Evolutionary conservation across 495 filamentous ascomycete genomes (phyloP), one percentile per base, ranked within the genome.

Genomic region (Chaetomium cochliodes): DNA sequence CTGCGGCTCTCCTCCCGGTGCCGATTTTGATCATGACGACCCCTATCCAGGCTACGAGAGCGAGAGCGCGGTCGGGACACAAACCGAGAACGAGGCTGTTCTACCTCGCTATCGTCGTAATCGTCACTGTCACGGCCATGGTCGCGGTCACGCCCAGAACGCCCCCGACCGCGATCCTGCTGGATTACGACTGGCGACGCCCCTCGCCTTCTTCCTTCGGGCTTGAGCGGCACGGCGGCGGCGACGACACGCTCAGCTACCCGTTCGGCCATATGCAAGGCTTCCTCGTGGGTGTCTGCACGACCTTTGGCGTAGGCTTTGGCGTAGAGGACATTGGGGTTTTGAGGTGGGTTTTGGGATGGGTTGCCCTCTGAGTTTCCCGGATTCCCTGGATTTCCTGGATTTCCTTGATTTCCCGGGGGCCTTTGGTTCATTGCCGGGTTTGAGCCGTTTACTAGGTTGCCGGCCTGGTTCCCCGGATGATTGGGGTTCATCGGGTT

Each of bases 171-270:
- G 46, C 41, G 25, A n/a, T 59, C 41, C 8, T 7, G 23, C 39
- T 62, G 60, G 18, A 62, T 62, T 2, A 62, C 50, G 5, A 52
- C 47, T 4, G 60, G 60, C 30, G 58, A 26, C 26, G 46, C 22
- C 4, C 58, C 47, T 26, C 26, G 42, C 20, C 46, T 37, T 37
- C 15, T n/a, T 28, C 13, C 33, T 12, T 37, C 11, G 58, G n/a
- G 15, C n/a, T 39, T 25, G 39, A 42, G 13, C 7, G 62, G 2
- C 12, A 54, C 15, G 8, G 47, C 47, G 30, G 63, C 63, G 1
- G 55, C 50, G 2, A 64, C 59, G 20, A 69, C 58, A 5, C 60
- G 51, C 28, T 69, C 67, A 1, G 60, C 59, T 16, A 69, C 58
- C 7, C 60, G 51, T 26, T 69, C 67, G 3, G 60, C 56, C 51